A percentile compares a stretch with the other conserved stretches of the same genome.
These are phyloP conservation scores for Acacia pycnantha DNA, from an alignment of 331 rosid genomes.

Conservation along the genomic window DNA sequence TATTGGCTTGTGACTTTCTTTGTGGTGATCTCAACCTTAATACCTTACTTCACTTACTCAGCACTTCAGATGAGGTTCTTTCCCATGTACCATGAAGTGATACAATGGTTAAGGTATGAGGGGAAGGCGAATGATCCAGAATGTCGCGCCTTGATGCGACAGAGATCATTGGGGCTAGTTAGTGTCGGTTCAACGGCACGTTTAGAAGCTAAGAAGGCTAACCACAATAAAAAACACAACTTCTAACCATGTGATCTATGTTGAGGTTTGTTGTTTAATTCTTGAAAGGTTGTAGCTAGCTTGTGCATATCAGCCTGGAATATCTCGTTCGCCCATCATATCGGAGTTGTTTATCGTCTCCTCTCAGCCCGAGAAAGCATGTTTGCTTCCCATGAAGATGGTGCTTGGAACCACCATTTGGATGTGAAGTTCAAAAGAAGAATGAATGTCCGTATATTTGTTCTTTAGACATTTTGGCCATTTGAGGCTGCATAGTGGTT, in stretches of 20 bases:
- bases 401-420: slow-evolving; percentile 22
- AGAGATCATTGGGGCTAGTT: slow-evolving; percentile 48
- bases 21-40: slow-evolving; percentile 55
- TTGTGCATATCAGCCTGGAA: slow-evolving; percentile 25
- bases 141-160: slow-evolving; percentile 51
- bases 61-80: slow-evolving; percentile 63
- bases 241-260: slow-evolving; percentile 32
- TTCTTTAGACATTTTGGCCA: slow-evolving; percentile 20
- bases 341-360: not conserved
- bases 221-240: slow-evolving; percentile 24
- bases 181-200: slow-evolving; percentile 84
- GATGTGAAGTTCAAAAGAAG: slow-evolving; percentile 28
- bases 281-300: slow-evolving; percentile 7
- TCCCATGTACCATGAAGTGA: slow-evolving; percentile 59
- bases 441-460: slow-evolving; percentile 21
- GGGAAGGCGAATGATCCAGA: slow-evolving; percentile 60
- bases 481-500: slow-evolving; percentile 31
- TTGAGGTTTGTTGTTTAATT: slow-evolving; percentile 20
- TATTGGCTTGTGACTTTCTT: slow-evolving; percentile 71
- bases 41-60: slow-evolving; percentile 54
- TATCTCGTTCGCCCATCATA: slow-evolving; percentile 8
- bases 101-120: slow-evolving; percentile 56
- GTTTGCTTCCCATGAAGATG: slow-evolving; percentile 27
- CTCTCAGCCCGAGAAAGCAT: slow-evolving; percentile 18
- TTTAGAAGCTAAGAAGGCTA: slow-evolving; percentile 59